Conservation (phyloP, 2,329 filamentous ascomycete genomes). For the Penicillium sp. region DNA sequence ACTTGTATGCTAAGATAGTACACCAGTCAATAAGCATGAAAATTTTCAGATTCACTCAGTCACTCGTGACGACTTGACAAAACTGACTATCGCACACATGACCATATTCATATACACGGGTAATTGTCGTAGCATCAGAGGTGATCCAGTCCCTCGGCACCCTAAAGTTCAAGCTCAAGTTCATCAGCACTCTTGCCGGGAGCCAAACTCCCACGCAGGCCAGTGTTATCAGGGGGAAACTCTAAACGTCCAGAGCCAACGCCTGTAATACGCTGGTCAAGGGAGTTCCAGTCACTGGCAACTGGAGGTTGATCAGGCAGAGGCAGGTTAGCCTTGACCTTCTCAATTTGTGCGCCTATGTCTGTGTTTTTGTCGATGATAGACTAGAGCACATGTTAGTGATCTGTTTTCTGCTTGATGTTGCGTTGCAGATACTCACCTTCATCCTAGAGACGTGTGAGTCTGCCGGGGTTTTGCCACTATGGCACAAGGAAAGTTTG, state of each 20-base stretch:
- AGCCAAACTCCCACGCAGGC: conserved; percentile 59
- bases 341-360: conserved; percentile 65
- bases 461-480: background rate
- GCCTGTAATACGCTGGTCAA: conserved; percentile 66
- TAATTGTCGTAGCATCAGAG: conserved; percentile 58
- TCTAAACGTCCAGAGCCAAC: conserved; percentile 61
- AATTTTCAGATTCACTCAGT: conserved; percentile 8
- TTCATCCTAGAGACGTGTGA: conserved; percentile 26
- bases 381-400: conserved; percentile 24
- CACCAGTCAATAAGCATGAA: background rate
- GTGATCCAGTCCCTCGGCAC: conserved; percentile 53
- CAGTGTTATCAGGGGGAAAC: conserved; percentile 49
- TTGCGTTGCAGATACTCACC: conserved; percentile 27
- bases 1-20: background rate
- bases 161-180: conserved; percentile 62
- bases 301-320: conserved; percentile 73
- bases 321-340: conserved; percentile 69
- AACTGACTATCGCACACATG: conserved; percentile 18
- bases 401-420: too few relatives aligned
- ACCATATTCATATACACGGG: conserved; percentile 27
- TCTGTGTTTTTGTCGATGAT: conserved; percentile 40
- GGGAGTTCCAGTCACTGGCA: conserved; percentile 76
- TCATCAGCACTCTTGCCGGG: conserved; percentile 50
- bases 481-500: background rate
- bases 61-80: conserved; percentile 15